Evolutionary conservation across 257 asterid genomes (phyloP), one percentile per base, ranked within the genome.

Genomic region (Scutellaria galericulata): DNA sequence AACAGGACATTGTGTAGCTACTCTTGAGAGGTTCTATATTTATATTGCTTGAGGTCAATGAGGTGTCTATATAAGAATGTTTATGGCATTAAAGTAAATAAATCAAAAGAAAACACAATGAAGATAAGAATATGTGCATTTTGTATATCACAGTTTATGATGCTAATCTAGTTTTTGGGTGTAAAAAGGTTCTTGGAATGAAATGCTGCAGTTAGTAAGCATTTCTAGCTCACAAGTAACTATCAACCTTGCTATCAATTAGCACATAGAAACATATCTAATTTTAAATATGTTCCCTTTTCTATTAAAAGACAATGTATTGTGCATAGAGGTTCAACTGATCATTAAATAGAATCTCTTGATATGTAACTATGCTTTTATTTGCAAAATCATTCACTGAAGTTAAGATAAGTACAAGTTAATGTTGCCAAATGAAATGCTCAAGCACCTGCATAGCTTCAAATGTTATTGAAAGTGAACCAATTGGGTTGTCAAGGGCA

Each of bases 401-500:
- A 57, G 27, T 0, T 2, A 40, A 35, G 14, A 15, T 41, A 64
- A 9, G 46, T 39, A n/a, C 64, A 76, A 27, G 68, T 54, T 58
- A 40, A 51, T 45, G 5, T 15, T 71, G 50, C 14, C 63, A 78
- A 47, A 59, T 8, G 27, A 50, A 53, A 75, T 18, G 50, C 39
- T 44, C 22, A 66, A 40, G 44, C 75, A 90, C 96, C 96, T 87
- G 96, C 90, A 89, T 86, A 37, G 96, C 96, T 84, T 89, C 96
- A 72, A 83, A 91, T 41, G 95, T 91, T 66, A 85, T 81, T 42
- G 96, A 89, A 58, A 91, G 89, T 5, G 96, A 91, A 70, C 96
- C 95, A 51, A 83, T 79, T 37, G 96, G 96, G 75, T 91, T 91
- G 83, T 89, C 95, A 12, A 91, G 88, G 59, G 89, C 96, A 86